phyloP scores from a whole-genome alignment of 192 early-diverging fungal species.

The Obelidium mucronatum region DNA sequence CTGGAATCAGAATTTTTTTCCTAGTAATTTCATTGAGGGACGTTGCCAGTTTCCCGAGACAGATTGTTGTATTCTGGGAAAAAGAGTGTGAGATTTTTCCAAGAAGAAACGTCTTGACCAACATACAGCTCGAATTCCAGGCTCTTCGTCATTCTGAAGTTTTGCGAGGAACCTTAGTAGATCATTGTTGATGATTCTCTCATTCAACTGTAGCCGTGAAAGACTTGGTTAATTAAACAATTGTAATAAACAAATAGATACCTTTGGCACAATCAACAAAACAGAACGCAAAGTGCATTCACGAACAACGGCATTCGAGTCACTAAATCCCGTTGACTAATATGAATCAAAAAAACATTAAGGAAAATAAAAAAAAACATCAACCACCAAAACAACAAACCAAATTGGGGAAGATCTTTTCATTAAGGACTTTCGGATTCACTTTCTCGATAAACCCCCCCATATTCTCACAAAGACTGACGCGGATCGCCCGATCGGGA shows the following conservation, averaged over 20 bases:
- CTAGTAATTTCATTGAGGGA: constrained; percentile 80
- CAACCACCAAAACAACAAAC: constrained; percentile 70
- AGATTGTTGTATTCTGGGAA: constrained; percentile 90
- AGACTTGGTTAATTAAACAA: background rate
- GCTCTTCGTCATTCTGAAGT: constrained; percentile 87
- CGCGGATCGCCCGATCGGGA: constrained; percentile 84
- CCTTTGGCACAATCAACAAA: constrained; percentile 70
- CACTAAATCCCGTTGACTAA: constrained; percentile 84
- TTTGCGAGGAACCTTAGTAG: constrained; percentile 88
- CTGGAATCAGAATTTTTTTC: constrained; percentile 81
- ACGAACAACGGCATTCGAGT: constrained; percentile 86
- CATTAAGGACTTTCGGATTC: constrained; percentile 70
- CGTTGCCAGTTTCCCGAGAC: constrained; percentile 89
- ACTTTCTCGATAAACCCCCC: constrained; percentile 74
- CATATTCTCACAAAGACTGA: constrained; percentile 86
- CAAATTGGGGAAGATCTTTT: constrained; percentile 89
- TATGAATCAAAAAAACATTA: constrained; percentile 3
- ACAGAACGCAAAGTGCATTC: constrained; percentile 62
- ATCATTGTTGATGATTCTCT: constrained; percentile 82
- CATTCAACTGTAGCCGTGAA: constrained; percentile 57
- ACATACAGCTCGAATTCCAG: constrained; percentile 86
- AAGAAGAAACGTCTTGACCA: no score
- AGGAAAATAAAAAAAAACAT: background rate
- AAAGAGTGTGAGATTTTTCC: no score
- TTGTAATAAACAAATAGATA: constrained; percentile 39